These are phyloP conservation scores for Cynara cardunculus DNA, from an alignment of 129 eudicot species.

Conservation along the genomic window DNA sequence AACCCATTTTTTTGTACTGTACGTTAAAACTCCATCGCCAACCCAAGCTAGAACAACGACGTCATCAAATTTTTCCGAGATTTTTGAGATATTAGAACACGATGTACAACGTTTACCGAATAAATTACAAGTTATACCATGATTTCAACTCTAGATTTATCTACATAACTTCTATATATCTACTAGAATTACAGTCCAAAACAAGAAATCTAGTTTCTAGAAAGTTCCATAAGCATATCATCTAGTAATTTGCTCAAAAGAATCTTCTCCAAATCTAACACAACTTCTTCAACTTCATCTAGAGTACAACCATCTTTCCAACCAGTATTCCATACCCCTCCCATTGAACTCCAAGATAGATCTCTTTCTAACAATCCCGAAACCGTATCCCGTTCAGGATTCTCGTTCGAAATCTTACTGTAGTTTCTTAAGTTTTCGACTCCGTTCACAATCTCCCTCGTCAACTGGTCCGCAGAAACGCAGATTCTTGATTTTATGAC, in stretches of 20 bases:
- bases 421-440: slow-evolving; percentile 43
- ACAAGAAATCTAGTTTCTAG: slow-evolving; percentile 13
- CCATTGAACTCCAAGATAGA: slow-evolving; percentile 34
- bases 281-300: slow-evolving; percentile 52
- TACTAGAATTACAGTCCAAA: not conserved
- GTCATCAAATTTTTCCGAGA: not conserved
- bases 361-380: slow-evolving; percentile 51
- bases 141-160: not conserved
- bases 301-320: slow-evolving; percentile 52
- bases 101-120: slow-evolving; percentile 4
- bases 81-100: not conserved
- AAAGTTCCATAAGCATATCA: slow-evolving; percentile 45
- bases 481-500: slow-evolving; percentile 8
- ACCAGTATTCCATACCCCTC: slow-evolving; percentile 51
- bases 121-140: slow-evolving; percentile 14
- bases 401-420: slow-evolving; percentile 14
- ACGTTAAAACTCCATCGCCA: not conserved
- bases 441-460: slow-evolving; percentile 38
- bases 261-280: slow-evolving; percentile 50
- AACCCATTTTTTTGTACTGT: not conserved
- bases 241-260: slow-evolving; percentile 51
- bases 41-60: not conserved
- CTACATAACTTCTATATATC: slow-evolving; percentile 1
- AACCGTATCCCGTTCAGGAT: slow-evolving; percentile 32
- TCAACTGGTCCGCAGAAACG: slow-evolving; percentile 31